These are phyloP conservation scores for Candida arabinofermentans DNA, from an alignment of 805 yeast genomes.

Conservation along the genomic window DNA sequence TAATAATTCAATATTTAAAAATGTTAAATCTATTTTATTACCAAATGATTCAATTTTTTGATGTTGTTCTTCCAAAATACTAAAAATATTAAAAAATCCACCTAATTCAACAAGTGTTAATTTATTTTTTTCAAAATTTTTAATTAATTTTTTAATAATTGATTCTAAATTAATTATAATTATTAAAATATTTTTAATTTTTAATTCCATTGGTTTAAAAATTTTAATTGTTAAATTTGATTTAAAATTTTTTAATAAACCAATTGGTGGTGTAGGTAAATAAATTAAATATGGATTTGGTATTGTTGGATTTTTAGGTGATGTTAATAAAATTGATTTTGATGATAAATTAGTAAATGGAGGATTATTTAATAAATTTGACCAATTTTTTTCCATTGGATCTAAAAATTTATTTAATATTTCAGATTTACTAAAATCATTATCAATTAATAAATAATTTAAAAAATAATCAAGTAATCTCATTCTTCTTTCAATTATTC, in stretches of 20 bases:
- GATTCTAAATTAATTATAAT: slow-evolving; percentile 31
- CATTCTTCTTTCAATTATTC: slow-evolving; percentile 44
- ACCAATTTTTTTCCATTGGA: slow-evolving; percentile 48
- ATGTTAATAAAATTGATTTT: slow-evolving; percentile 43
- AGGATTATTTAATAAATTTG: slow-evolving; percentile 35
- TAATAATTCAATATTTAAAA: slow-evolving; percentile 45
- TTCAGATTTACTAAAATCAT: slow-evolving; percentile 33
- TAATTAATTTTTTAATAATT: slow-evolving; percentile 34
- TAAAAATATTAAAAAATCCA: slow-evolving; percentile 52
- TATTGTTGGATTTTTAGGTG: slow-evolving; percentile 47
- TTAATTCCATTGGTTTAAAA: slow-evolving; percentile 25
- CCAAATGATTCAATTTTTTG: slow-evolving; percentile 46
- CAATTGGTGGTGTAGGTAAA: slow-evolving; percentile 39
- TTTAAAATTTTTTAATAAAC: slow-evolving; percentile 23
- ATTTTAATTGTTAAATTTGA: slow-evolving; percentile 23
- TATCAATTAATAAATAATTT: slow-evolving; percentile 34
- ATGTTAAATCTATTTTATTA: slow-evolving; percentile 46
- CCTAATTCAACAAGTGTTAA: slow-evolving; percentile 46
- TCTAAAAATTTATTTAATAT: slow-evolving; percentile 46
- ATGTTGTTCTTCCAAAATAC: slow-evolving; percentile 38
- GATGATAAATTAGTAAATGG: slow-evolving; percentile 43
- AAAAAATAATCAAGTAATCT: slow-evolving; percentile 43
- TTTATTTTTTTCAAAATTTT: slow-evolving; percentile 38
- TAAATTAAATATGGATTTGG: slow-evolving; percentile 51
- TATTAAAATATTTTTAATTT: slow-evolving; percentile 13